A percentile compares a stretch with the other conserved stretches of the same genome.
Conservation (phyloP, 331 rosid species). For the Quercus tomentella region DNA sequence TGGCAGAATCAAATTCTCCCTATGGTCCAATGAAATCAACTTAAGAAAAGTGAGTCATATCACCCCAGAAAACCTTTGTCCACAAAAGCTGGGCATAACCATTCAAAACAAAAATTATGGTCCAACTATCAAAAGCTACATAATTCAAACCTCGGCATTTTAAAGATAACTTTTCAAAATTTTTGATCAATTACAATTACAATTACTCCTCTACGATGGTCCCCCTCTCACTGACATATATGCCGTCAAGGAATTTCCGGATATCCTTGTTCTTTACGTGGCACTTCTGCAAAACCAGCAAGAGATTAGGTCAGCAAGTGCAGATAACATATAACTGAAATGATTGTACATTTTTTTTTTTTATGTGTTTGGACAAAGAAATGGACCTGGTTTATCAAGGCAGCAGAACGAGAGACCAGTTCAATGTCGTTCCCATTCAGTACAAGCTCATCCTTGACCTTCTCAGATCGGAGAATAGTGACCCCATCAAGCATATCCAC, state of each 20-base stretch:
- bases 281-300: constrained; percentile 52
- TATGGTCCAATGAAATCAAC: too few species aligned
- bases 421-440: constrained; percentile 84
- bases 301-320: not conserved
- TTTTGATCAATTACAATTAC: constrained; percentile 10
- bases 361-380: not conserved
- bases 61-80: too few species aligned
- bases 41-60: too few species aligned
- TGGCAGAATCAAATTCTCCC: too few species aligned
- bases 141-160: too few species aligned
- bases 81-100: too few species aligned
- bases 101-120: too few species aligned
- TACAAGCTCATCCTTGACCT: constrained; percentile 73
- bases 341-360: not conserved
- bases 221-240: constrained; percentile 84
- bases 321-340: not conserved
- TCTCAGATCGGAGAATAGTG: constrained; percentile 53
- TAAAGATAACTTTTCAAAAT: constrained; percentile 10
- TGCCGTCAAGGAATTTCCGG: constrained; percentile 87
- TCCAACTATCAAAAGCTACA: too few species aligned
- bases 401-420: constrained; percentile 69
- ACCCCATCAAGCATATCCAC: constrained; percentile 83
- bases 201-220: constrained; percentile 27
- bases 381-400: constrained; percentile 63
- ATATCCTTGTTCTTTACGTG: constrained; percentile 90